These are phyloP conservation scores for Phytophthora parvispora DNA, from an alignment of 352 stramenopile genomes.

Conservation along the genomic window DNA sequence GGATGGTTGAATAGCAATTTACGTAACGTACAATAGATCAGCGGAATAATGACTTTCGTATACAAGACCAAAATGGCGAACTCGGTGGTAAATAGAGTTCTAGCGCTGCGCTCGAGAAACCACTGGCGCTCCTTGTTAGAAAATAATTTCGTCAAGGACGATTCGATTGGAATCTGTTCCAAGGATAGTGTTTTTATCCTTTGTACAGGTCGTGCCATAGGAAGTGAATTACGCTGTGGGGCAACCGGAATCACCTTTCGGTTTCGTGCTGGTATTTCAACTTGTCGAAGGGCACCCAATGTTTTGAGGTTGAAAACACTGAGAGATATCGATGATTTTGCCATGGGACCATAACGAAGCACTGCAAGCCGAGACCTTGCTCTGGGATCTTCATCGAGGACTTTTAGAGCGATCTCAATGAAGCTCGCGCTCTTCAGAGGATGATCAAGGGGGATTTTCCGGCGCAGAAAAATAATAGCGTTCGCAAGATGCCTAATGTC, in stretches of 20 bases:
- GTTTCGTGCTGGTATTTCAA: neutral
- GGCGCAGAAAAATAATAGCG: neutral
- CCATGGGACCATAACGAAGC: neutral
- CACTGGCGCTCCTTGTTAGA: constrained; percentile 1
- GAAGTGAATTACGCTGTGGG: neutral
- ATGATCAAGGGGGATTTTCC: constrained; percentile 2
- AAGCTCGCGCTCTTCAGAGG: neutral
- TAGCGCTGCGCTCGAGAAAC: constrained; percentile 11
- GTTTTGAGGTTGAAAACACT: neutral
- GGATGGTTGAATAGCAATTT: neutral
- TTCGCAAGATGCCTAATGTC: constrained; percentile 9
- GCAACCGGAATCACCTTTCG: neutral
- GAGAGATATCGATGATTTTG: neutral
- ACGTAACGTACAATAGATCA: neutral
- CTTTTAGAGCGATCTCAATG: constrained; percentile 8
- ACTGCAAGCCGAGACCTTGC: neutral
- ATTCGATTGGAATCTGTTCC: neutral
- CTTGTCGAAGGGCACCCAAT: neutral
- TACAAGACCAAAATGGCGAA: constrained; percentile 34
- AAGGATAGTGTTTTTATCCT: neutral
- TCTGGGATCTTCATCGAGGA: constrained; percentile 3
- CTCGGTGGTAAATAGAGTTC: constrained; percentile 23
- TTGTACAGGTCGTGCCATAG: neutral
- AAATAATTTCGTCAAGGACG: neutral
- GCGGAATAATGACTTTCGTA: constrained; percentile 26